Base-by-base conservation (phyloP, 306 rosid species). In the Sindora glabra region DNA sequence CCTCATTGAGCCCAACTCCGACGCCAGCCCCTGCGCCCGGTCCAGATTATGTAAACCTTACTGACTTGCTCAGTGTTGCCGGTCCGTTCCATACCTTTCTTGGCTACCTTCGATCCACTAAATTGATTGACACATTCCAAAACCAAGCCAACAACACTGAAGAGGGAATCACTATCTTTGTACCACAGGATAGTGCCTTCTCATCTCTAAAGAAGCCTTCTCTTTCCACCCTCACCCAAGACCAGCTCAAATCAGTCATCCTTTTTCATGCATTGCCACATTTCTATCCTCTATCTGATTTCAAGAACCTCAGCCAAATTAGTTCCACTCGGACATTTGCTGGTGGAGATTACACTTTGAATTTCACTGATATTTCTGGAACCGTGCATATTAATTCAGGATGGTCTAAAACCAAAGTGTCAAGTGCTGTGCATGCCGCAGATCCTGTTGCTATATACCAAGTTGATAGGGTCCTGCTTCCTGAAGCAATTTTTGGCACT, bases 71-170 rank as follows among this genome's bases (percentile, higher is more conserved):
- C 56, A 54, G 48, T 5, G 94, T 92, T 29, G 96, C 97, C 3
- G 99, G 99, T 15, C 99, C 99, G 26, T 92, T 92, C 69, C 81
- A 76, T 62, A 86, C 87, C 29, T 92, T 86, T 81, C 99, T 92
- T 2, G 12, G 39, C 65, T 74, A 80, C 77, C 82, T 83, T 37
- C 19, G 79, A 19, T 89, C 96, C 66, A 92, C 96, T 51, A 86
- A 92, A 71, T 95, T 78, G 55, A 14, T 89, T 16, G 96, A 89
- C 23, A 86, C 94, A 6, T 86, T 89, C 70, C 96, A 92, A 69
- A 86, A 82, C 84, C 96, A 92, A 72, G 95, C 99, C 74, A 92
- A 92, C 74, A 69, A 86, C 75, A 86, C 99, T 18, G 86, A 86
- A 64, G 95, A 83, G 74, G 96, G 99, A 41, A 76, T 92, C 6